Evolutionary conservation across 768 basidiomycete species (phyloP), one percentile per base, ranked within the genome.

Genomic region (Amylocystis lapponica): DNA sequence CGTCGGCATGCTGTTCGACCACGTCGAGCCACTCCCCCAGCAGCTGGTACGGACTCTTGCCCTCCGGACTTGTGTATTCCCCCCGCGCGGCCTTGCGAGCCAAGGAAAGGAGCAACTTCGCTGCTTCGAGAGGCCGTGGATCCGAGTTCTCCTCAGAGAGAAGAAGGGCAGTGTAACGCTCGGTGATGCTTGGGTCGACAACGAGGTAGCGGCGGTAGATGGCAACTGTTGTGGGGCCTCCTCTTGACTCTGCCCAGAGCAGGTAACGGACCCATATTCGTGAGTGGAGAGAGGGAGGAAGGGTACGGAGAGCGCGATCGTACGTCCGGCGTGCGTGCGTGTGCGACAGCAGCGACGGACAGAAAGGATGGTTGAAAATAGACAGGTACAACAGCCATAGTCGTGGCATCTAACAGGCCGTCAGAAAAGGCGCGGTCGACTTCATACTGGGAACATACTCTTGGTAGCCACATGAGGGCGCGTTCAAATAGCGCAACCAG

Each of bases 241-340:
- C 88, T 61, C 75, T 81, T 13, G 69, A 60, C 67, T 96, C 92
- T 4, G 93, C 86, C 90, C 93, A 97, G 12, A 87, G 70, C 14
- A 99, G 76, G 65, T 97, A 98, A 43, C 86, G 77, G 11, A 84
- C 78, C 96, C 96, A 99, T 51, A 98, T 77, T 27, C 93, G 83
- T 4, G 76, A 77, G 58, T 99, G 96, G 17, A 97, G 70, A 36
- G 91, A 93, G 2, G 94, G 93, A 12, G 93, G 87, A 7, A 99
- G 76, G 1, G 94, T 93, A 39, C 95, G 87, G 22, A 99, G 65
- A 2, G 94, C 89, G 30, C 96, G 82, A 66, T 99, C 96, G 60
- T 86, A 98, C 1, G 94, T 96, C 48, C 84, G 77, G 17, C 96
- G 81, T 14, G 92, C 94, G 66, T 98, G 95, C 0, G 93, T 88